Evolutionary conservation across 2,329 filamentous ascomycete genomes (phyloP), one percentile per base, ranked within the genome.

Genomic region (Xylariaceae sp.): DNA sequence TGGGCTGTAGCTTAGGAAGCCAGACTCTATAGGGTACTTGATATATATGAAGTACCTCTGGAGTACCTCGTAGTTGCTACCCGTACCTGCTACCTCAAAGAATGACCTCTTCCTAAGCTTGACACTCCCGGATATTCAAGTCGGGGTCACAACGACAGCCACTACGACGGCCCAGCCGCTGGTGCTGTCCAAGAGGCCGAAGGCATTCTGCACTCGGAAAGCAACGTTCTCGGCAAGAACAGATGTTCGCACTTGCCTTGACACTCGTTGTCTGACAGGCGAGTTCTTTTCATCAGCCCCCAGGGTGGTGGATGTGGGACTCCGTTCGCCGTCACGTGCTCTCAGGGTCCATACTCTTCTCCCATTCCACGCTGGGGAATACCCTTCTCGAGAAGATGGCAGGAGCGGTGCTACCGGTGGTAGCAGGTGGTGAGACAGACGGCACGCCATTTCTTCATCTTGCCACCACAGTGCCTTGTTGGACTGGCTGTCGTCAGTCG

Each of bases 101-200:
- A n/a, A n/a, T n/a, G n/a, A n/a, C n/a, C n/a, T n/a, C n/a, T n/a
- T n/a, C n/a, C n/a, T n/a, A n/a, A n/a, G n/a, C n/a, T n/a, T n/a
- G n/a, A n/a, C n/a, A n/a, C n/a, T n/a, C n/a, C n/a, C n/a, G n/a
- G n/a, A n/a, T n/a, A n/a, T n/a, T n/a, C n/a, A n/a, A n/a, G n/a
- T n/a, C n/a, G n/a, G n/a, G n/a, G n/a, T n/a, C n/a, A n/a, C n/a
- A n/a, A n/a, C n/a, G n/a, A 73, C 54, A 1, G 50, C 55, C 1
- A 71, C 57, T 11, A 72, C 63, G 19, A 75, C 53, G 0, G 61
- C 70, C 58, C 63, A 74, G 2, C 70, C 71, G 2, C 58, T 62
- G 39, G 55, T 54, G 19, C 65, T 68, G 47, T 75, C 69, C 60
- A 64, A 68, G 1, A 75, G 51, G 0, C 70, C 70, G 46, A 75